These are phyloP conservation scores for Bruguiera gymnorhiza DNA, from an alignment of 345 rosid species.

Conservation along the genomic window DNA sequence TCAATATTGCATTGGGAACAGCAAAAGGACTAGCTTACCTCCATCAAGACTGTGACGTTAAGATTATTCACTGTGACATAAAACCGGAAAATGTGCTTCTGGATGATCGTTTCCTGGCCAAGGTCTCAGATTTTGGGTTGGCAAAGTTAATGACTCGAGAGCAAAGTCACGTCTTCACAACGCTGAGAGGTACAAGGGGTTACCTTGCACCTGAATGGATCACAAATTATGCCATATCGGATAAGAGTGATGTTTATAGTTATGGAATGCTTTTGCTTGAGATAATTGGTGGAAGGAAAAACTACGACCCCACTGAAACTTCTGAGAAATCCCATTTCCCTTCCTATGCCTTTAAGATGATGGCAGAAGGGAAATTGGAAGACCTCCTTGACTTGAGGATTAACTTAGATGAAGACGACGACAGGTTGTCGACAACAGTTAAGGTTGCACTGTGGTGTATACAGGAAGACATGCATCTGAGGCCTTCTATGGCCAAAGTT, in stretches of 20 bases:
- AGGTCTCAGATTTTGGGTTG: conserved; percentile 91
- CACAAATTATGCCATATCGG: conserved; percentile 89
- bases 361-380: conserved; percentile 74
- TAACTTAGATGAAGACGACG: conserved; percentile 38
- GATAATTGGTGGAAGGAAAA: conserved; percentile 84
- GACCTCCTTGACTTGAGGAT: conserved; percentile 66
- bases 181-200: conserved; percentile 87
- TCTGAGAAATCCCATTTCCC: conserved; percentile 87
- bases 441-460: conserved; percentile 92
- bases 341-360: conserved; percentile 80
- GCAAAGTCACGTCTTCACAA: conserved; percentile 90
- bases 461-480: conserved; percentile 76
- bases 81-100: conserved; percentile 91
- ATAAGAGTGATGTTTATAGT: conserved; percentile 92
- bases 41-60: conserved; percentile 81
- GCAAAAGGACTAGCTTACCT: conserved; percentile 93
- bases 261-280: conserved; percentile 85
- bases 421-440: conserved; percentile 46
- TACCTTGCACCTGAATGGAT: conserved; percentile 96
- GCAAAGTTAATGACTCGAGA: conserved; percentile 92
- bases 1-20: conserved; percentile 69
- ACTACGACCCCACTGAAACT: conserved; percentile 50
- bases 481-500: conserved; percentile 85
- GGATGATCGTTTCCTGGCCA: conserved; percentile 70
- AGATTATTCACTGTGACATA: conserved; percentile 85